Base-by-base conservation (phyloP, 2,329 filamentous ascomycete species). In the Phyllosticta ampelicida region DNA sequence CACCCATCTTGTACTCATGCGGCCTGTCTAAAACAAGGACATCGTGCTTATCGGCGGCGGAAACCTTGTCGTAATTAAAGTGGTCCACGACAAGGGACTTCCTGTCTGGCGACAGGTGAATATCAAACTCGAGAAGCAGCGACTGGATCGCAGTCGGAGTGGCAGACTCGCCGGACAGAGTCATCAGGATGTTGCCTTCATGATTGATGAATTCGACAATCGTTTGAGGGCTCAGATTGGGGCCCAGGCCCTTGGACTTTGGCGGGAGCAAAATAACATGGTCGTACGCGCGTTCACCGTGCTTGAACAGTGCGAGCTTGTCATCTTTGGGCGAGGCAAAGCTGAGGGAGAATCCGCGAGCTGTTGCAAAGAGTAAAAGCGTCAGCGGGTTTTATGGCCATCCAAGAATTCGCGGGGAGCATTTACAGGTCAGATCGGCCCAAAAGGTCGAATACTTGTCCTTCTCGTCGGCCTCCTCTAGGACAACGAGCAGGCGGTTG, bases 121-220 rank as follows among this genome's bases (percentile, higher is more conserved):
- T 87, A 70, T 96, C 92, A 71, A 96, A 80, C 74, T 97, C 90
- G 67, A 88, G 78, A 55, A 97, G 87, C 59, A 95, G 80, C 49
- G 87, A 86, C 63, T 85, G 84, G 65, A 96, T 76, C 53, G 88
- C 84, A 57, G 82, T 84, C 13, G 92, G 85, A 2, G 87, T 85
- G 16, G 86, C 74, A 53, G 82, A 77, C 59, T 82, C 81, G 63
- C 88, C 85, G 30, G 90, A 90, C 62, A 96, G 85, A 28, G 89
- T 84, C 59, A 97, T 77, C 62, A 99, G 81, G 68, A 99, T 83
- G 75, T 99, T 99, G 72, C 94, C 94, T 60, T 94, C 80, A 59
- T 86, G 85, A 74, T 96, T 94, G 77, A 96, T 77, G 75, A 96
- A 99, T 66, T 97, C 84, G 72, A 97, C 81, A 64, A 99, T 83